Conservation (phyloP, 2,329 filamentous ascomycete genomes). For the Dothistroma pini region DNA sequence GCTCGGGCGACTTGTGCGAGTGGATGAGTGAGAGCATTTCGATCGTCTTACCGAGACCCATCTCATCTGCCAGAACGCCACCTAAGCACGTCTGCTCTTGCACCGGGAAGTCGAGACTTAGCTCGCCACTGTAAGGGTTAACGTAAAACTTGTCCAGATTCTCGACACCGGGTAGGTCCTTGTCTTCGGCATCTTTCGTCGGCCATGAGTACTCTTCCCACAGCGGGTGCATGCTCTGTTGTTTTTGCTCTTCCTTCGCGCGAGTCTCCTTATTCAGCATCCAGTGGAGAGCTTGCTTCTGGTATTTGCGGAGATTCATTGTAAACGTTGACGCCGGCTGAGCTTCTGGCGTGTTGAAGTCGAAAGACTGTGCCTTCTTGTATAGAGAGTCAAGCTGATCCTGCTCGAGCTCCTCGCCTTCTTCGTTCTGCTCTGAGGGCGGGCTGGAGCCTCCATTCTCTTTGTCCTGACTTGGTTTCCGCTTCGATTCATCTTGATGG, state of each 20-base stretch:
- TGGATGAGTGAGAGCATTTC: slow-evolving; percentile 96
- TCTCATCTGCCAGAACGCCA: slow-evolving; percentile 91
- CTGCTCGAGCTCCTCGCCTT: slow-evolving; percentile 87
- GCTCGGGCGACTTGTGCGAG: slow-evolving; percentile 61
- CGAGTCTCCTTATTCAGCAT: slow-evolving; percentile 93
- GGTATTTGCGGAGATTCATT: slow-evolving; percentile 83
- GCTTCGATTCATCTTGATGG: slow-evolving; percentile 55
- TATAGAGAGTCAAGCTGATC: slow-evolving; percentile 93
- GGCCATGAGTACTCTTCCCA: slow-evolving; percentile 98
- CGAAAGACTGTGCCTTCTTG: slow-evolving; percentile 93
- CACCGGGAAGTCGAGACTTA: slow-evolving; percentile 84
- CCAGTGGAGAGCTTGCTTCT: slow-evolving; percentile 94
- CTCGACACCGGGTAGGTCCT: slow-evolving; percentile 62
- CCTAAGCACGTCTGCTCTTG: slow-evolving; percentile 95
- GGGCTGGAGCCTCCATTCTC: slow-evolving; percentile 53
- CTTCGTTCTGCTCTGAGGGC: slow-evolving; percentile 63
- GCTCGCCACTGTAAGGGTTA: slow-evolving; percentile 93
- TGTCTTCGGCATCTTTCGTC: slow-evolving; percentile 78
- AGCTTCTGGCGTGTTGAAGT: slow-evolving; percentile 84
- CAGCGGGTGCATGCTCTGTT: slow-evolving; percentile 87
- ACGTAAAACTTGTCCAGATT: slow-evolving; percentile 79
- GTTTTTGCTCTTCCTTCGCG: slow-evolving; percentile 61
- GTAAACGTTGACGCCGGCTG: slow-evolving; percentile 78
- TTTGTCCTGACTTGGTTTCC: slow-evolving; percentile 30
- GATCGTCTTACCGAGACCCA: slow-evolving; percentile 97